Conservation (phyloP, 306 rosid species). For the Corylus heterophylla region DNA sequence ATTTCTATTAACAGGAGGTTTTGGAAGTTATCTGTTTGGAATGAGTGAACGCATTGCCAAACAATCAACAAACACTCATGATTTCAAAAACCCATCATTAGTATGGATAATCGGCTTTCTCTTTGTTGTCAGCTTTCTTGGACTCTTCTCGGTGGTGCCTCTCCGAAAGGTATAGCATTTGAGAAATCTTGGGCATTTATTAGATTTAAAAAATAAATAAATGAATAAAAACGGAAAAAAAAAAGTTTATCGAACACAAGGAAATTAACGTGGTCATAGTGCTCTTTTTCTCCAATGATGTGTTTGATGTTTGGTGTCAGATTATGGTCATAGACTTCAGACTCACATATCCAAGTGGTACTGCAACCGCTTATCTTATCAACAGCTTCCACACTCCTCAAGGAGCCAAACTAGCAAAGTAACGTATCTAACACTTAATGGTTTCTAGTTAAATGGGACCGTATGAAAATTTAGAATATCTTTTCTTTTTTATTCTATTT, state of each 20-base stretch:
- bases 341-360: slow-evolving; percentile 68
- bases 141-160: slow-evolving; percentile 21
- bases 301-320: slow-evolving; percentile 27
- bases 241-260: neutral
- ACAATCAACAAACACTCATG: neutral
- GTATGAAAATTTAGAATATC: neutral
- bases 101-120: slow-evolving; percentile 22
- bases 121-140: slow-evolving; percentile 16
- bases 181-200: too few species aligned
- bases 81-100: slow-evolving; percentile 11
- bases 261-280: neutral
- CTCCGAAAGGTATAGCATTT: slow-evolving; percentile 8
- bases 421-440: neutral
- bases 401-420: slow-evolving; percentile 2
- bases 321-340: slow-evolving; percentile 54
- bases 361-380: slow-evolving; percentile 63
- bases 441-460: neutral
- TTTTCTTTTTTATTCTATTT: neutral
- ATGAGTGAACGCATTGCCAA: neutral
- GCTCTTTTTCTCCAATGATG: slow-evolving; percentile 1
- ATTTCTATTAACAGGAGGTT: slow-evolving; percentile 11
- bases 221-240: too few species aligned
- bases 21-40: slow-evolving; percentile 5
- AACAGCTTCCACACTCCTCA: slow-evolving; percentile 65
- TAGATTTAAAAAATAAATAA: too few species aligned